Evolutionary conservation across 116 monocot genomes (phyloP).

Genomic region (Dioscorea cayenensis): DNA sequence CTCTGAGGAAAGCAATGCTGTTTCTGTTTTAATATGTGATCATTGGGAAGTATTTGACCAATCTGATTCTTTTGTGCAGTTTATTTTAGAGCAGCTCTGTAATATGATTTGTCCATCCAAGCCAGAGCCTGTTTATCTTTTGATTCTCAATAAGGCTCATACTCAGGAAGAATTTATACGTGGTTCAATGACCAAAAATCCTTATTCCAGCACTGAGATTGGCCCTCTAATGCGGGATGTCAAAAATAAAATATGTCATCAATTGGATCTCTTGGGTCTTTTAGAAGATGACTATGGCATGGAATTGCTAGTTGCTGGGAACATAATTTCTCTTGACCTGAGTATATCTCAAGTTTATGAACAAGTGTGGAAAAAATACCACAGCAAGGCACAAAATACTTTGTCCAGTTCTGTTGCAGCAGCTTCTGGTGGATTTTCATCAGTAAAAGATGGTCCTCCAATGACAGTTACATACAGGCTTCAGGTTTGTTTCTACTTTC

Average conservation of each 20-base stretch:
- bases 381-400: slow-evolving; percentile 58
- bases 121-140: slow-evolving; percentile 83
- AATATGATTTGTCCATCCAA: slow-evolving; percentile 95
- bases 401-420: slow-evolving; percentile 36
- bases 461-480: slow-evolving; percentile 97
- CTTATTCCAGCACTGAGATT: slow-evolving; percentile 88
- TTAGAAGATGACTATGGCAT: slow-evolving; percentile 96
- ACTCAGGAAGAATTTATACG: slow-evolving; percentile 98
- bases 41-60: not conserved
- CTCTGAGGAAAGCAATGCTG: not conserved
- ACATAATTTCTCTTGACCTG: slow-evolving; percentile 94
- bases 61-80: slow-evolving; percentile 41
- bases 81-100: slow-evolving; percentile 96
- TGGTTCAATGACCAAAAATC: slow-evolving; percentile 98
- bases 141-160: slow-evolving; percentile 90
- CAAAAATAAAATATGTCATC: slow-evolving; percentile 98
- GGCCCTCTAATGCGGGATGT: slow-evolving; percentile 96
- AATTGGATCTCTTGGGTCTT: slow-evolving; percentile 82
- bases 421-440: slow-evolving; percentile 45
- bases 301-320: slow-evolving; percentile 95
- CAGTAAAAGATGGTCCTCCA: slow-evolving; percentile 69
- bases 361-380: slow-evolving; percentile 95
- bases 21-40: not conserved
- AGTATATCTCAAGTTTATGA: slow-evolving; percentile 98
- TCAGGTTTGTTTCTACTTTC: slow-evolving; percentile 59